Percentiles rank a stretch among this genome's conserved stretches.
phyloP scores from a whole-genome alignment of 768 basidiomycete genomes.

The Lanmaoa rubissima region DNA sequence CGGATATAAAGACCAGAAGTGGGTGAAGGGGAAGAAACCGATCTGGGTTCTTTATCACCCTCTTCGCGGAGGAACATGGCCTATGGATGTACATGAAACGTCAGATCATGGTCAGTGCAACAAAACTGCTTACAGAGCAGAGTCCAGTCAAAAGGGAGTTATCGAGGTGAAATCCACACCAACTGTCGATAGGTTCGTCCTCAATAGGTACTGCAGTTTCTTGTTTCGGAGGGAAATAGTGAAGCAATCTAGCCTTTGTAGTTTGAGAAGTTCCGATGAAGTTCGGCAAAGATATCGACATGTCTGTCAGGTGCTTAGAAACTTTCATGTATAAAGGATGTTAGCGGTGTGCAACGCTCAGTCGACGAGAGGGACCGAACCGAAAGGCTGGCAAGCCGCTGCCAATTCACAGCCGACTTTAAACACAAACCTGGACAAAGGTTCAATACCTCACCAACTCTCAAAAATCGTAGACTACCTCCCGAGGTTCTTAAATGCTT shows the following conservation, averaged over 20 bases:
- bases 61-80: constrained; percentile 78
- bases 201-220: constrained; percentile 38
- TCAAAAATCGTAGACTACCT: constrained; percentile 37
- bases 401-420: constrained; percentile 80
- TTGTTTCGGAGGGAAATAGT: constrained; percentile 82
- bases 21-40: constrained; percentile 67
- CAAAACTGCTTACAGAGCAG: constrained; percentile 61
- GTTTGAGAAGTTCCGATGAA: constrained; percentile 78
- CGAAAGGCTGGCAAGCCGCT: constrained; percentile 87
- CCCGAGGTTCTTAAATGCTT: constrained; percentile 86
- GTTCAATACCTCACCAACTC: constrained; percentile 3
- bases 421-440: constrained; percentile 63
- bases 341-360: neutral
- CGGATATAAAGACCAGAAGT: constrained; percentile 89
- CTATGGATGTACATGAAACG: constrained; percentile 35
- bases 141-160: constrained; percentile 90
- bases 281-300: constrained; percentile 61
- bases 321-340: constrained; percentile 38
- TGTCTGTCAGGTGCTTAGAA: constrained; percentile 60
- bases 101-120: neutral
- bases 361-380: constrained; percentile 37
- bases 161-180: constrained; percentile 96
- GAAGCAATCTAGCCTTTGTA: constrained; percentile 90
- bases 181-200: constrained; percentile 75
- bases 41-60: constrained; percentile 37